A percentile compares a stretch with the other conserved stretches of the same genome.
These are phyloP conservation scores for Xylaria sp. DNA, from an alignment of 2,329 filamentous ascomycete genomes.

Conservation along the genomic window DNA sequence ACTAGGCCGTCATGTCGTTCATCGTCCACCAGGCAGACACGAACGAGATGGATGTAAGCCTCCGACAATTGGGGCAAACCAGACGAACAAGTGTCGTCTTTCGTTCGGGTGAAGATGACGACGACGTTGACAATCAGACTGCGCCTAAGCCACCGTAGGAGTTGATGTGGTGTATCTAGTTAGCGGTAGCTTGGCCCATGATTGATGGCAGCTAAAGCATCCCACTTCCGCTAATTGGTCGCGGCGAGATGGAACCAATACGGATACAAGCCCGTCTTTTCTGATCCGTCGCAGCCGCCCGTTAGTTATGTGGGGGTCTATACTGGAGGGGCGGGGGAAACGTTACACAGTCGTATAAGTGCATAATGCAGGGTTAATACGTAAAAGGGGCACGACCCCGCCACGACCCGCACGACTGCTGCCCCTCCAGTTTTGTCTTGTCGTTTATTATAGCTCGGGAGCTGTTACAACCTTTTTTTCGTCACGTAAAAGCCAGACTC, in stretches of 20 bases:
- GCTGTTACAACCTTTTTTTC: background rate
- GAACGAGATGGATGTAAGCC: background rate
- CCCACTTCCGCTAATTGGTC: background rate
- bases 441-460: background rate
- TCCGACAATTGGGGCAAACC: background rate
- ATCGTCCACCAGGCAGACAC: background rate
- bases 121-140: background rate
- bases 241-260: background rate
- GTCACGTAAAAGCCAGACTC: background rate
- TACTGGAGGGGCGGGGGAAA: background rate
- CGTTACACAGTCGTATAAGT: background rate
- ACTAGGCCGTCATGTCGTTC: background rate
- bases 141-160: background rate
- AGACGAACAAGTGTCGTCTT: background rate
- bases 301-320: background rate
- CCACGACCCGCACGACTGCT: background rate
- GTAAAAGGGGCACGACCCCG: background rate
- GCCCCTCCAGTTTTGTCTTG: background rate
- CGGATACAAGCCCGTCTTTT: background rate
- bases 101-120: background rate
- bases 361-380: background rate
- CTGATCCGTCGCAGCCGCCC: background rate
- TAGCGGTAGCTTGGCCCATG: background rate
- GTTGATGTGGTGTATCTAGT: slow-evolving; percentile 3
- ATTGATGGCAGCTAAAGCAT: slow-evolving; percentile 2